phyloP scores from a whole-genome alignment of 148 eudicot species.

The Chenopodium formosanum region DNA sequence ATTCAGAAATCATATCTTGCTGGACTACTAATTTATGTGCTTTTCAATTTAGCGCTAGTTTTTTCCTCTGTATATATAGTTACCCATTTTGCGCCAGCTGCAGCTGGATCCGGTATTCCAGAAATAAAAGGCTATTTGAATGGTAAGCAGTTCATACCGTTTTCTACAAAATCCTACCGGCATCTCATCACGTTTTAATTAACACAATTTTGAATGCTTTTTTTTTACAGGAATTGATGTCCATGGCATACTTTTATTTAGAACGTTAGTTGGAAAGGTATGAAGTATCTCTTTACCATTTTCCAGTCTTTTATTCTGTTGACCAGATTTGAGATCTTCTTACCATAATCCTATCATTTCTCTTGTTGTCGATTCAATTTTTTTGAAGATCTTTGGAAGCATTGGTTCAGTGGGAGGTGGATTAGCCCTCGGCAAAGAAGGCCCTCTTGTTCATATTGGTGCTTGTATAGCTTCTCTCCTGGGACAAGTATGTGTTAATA shows the following conservation, averaged over 20 bases:
- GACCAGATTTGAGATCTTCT: background rate
- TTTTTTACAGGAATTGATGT: slow-evolving; percentile 76
- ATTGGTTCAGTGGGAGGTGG: slow-evolving; percentile 99
- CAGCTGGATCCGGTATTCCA: slow-evolving; percentile 98
- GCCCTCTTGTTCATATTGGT: slow-evolving; percentile 97
- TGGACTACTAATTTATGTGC: slow-evolving; percentile 71
- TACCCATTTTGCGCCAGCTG: slow-evolving; percentile 94
- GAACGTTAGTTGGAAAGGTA: slow-evolving; percentile 97
- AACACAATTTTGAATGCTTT: slow-evolving; percentile 13
- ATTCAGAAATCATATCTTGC: slow-evolving; percentile 92
- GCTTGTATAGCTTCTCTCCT: slow-evolving; percentile 99
- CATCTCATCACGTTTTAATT: slow-evolving; percentile 4
- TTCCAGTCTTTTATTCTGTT: slow-evolving; percentile 5
- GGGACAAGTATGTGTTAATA: slow-evolving; percentile 69
- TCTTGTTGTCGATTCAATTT: background rate
- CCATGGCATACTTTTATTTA: slow-evolving; percentile 87
- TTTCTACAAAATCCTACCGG: background rate
- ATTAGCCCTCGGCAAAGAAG: slow-evolving; percentile 98
- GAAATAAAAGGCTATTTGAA: slow-evolving; percentile 98
- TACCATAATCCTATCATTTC: background rate
- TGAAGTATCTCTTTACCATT: slow-evolving; percentile 13
- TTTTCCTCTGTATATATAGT: slow-evolving; percentile 86
- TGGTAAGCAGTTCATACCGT: slow-evolving; percentile 46
- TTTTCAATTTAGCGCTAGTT: slow-evolving; percentile 81
- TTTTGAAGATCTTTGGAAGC: slow-evolving; percentile 84